phyloP scores from a whole-genome alignment of 2,329 filamentous ascomycete genomes.

The Sporothrix brunneoviolacea region DNA sequence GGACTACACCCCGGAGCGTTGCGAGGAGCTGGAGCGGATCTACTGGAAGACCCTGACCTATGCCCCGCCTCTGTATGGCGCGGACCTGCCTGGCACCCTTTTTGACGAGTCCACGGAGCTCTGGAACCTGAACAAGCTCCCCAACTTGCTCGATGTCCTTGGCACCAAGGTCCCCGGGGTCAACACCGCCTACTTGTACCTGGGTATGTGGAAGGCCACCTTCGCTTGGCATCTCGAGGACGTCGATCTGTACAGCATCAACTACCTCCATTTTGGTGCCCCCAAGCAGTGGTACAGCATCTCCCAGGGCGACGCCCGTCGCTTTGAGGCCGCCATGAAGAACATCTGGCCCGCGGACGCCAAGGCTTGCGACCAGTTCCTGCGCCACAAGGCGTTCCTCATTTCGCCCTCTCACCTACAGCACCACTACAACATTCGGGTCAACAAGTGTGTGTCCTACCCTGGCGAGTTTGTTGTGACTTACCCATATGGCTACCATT shows the following conservation, averaged over 20 bases:
- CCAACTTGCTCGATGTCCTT: conserved; percentile 86
- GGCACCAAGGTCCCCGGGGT: conserved; percentile 95
- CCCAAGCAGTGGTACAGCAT: conserved; percentile 99
- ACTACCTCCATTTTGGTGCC: conserved; percentile 97
- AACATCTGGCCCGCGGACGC: conserved; percentile 91
- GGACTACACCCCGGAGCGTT: conserved; percentile 84
- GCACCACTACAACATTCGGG: conserved; percentile 86
- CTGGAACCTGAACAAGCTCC: conserved; percentile 94
- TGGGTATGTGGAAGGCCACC: conserved; percentile 99
- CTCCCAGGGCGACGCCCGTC: conserved; percentile 85
- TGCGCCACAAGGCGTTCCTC: conserved; percentile 94
- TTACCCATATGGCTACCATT: conserved; percentile 97
- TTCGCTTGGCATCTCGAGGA: conserved; percentile 99
- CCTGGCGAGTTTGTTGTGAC: conserved; percentile 98
- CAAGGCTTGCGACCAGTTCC: conserved; percentile 91
- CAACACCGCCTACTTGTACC: conserved; percentile 94
- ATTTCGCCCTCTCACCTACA: conserved; percentile 86
- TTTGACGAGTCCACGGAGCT: conserved; percentile 77
- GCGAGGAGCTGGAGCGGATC: conserved; percentile 84
- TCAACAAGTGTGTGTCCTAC: conserved; percentile 92
- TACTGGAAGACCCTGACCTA: conserved; percentile 99
- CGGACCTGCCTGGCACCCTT: conserved; percentile 90
- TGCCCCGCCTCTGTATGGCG: conserved; percentile 89
- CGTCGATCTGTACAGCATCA: conserved; percentile 98
- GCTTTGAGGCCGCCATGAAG: conserved; percentile 93